Evolutionary conservation across 441 rosid species (phyloP), one percentile per base, ranked within the genome.

Genomic region (Pelargonium myrrhifolium): DNA sequence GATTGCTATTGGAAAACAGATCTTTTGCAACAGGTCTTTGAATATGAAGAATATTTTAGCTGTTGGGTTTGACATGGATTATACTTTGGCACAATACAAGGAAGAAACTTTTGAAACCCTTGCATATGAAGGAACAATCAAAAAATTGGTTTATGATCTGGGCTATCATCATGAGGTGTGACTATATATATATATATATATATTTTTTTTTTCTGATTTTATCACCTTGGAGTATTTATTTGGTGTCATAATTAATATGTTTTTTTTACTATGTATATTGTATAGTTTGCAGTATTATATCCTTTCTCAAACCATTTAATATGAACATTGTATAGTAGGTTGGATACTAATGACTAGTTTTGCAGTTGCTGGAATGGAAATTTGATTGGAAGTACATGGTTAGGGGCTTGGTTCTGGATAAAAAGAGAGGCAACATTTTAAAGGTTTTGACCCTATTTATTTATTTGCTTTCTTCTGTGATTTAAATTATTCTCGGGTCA

Each of bases 31-130:
- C 73, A 84, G 98, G 76, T 86, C 98, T 63, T 75, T 94, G 78
- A 92, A 94, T 77, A 94, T 92, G 99, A 94, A 76, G 80, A 94
- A 80, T 74, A 88, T 89, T 12, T 81, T 89, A 35, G 97, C 99
- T 2, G 90, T 94, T 62, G 99, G 99, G 49, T 92, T 94, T 80
- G 98, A 94, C 79, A 94, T 94, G 99, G 99, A 94, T 78, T 94
- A 94, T 79, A 94, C 99, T 18, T 80, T 92, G 79, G 99, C 99
- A 35, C 99, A 94, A 67, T 94, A 94, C 82, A 94, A 84, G 71
- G 84, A 97, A 45, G 99, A 89, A 69, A 92, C 99, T 49, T 94
- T 94, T 68, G 99, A 94, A 74, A 78, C 97, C 65, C 99, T 94
- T 76, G 96, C 97, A 2, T 94, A 92, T 74, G 88, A 80, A 69